Evolutionary conservation across 2,329 filamentous ascomycete genomes (phyloP).

Genomic region (Diplodia seriata): DNA sequence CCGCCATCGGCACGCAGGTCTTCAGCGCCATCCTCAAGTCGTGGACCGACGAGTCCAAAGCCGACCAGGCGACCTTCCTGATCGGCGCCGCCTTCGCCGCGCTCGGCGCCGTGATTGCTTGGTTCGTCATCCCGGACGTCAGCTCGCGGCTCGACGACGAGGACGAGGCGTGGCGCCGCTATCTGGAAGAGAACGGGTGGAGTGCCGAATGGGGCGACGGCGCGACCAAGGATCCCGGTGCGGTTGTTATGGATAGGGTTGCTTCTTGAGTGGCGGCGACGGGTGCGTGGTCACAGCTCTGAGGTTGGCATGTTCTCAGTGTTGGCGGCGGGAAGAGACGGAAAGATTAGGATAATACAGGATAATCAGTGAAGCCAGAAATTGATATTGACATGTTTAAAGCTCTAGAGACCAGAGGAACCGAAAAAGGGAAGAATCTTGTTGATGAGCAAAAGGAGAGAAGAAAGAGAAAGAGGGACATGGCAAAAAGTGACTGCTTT

Average conservation of each 20-base stretch:
- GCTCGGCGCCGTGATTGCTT: conserved; percentile 38
- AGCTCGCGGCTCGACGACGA: conserved; percentile 41
- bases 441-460: too few relatives aligned
- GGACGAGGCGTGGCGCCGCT: conserved; percentile 41
- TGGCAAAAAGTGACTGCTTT: too few relatives aligned
- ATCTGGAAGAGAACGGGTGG: conserved; percentile 38
- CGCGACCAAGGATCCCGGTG: conserved; percentile 36
- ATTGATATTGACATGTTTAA: too few relatives aligned
- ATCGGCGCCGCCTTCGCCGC: conserved; percentile 41
- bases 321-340: too few relatives aligned
- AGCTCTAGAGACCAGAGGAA: too few relatives aligned
- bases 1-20: conserved; percentile 40
- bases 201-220: conserved; percentile 40
- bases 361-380: too few relatives aligned
- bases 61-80: conserved; percentile 41
- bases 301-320: background rate
- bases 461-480: too few relatives aligned
- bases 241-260: conserved; percentile 33
- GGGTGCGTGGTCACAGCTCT: background rate
- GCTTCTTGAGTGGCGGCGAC: background rate
- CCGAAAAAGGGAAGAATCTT: too few relatives aligned
- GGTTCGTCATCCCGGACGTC: conserved; percentile 43
- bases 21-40: conserved; percentile 42
- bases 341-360: too few relatives aligned
- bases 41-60: conserved; percentile 38